Conservation (phyloP, 2,329 filamentous ascomycete species). For the Scleromitrula shiraiana region DNA sequence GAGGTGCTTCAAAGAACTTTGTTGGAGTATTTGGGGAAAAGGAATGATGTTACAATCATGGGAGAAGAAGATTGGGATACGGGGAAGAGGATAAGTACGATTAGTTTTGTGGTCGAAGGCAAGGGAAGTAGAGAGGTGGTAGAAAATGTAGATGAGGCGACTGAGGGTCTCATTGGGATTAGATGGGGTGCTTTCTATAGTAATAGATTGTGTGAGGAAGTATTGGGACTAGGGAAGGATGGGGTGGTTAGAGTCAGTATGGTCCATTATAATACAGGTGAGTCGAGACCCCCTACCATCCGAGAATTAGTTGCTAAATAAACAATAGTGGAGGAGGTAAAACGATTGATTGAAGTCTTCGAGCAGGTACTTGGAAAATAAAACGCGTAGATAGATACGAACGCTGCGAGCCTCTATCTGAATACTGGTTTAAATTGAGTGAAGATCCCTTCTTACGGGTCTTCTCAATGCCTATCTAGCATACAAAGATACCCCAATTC, state of each 20-base stretch:
- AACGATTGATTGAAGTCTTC: slow-evolving; percentile 42
- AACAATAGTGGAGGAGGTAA: slow-evolving; percentile 46
- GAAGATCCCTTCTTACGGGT: background rate
- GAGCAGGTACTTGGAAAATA: slow-evolving; percentile 30
- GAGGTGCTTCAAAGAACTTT: slow-evolving; percentile 49
- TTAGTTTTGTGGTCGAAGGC: slow-evolving; percentile 58
- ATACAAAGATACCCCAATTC: background rate
- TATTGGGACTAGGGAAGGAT: slow-evolving; percentile 49
- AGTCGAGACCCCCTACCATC: slow-evolving; percentile 27
- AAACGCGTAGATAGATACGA: background rate
- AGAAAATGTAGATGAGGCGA: slow-evolving; percentile 50
- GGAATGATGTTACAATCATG: slow-evolving; percentile 47
- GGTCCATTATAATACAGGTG: slow-evolving; percentile 64
- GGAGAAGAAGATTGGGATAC: slow-evolving; percentile 45
- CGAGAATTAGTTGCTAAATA: slow-evolving; percentile 10
- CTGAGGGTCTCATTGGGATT: slow-evolving; percentile 47
- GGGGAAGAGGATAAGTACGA: slow-evolving; percentile 49
- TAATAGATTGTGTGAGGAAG: slow-evolving; percentile 50
- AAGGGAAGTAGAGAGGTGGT: slow-evolving; percentile 50
- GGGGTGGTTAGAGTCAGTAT: slow-evolving; percentile 64
- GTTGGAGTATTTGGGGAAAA: slow-evolving; percentile 48
- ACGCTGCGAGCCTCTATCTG: too few species aligned
- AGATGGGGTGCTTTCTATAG: slow-evolving; percentile 64
- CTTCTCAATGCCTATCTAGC: background rate
- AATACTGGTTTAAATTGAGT: background rate